Evolutionary conservation across 768 basidiomycete genomes (phyloP), one percentile per base, ranked within the genome.

Genomic region (Suillus alpinus): DNA sequence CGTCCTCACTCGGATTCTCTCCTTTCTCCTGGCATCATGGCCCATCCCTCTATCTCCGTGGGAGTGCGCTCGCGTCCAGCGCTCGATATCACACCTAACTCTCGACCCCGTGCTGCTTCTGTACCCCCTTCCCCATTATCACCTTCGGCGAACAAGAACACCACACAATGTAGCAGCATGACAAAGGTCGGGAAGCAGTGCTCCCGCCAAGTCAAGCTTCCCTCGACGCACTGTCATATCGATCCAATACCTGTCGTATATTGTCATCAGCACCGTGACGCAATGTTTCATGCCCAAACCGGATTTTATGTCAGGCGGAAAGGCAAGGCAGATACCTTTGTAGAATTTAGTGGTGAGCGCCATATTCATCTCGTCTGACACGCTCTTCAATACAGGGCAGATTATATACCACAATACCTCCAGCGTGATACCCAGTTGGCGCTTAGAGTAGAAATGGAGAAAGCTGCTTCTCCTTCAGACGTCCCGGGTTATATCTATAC

Each of bases 401-500:
- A 83, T 64, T 92, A 86, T 81, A 87, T 93, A 65, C 87, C 89
- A 8, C 63, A 71, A 29, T 90, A 91, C 69, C 71, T 93, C 40
- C 80, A 82, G 57, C 62, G 69, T 6, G 82, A 85, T 57, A 89
- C 91, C 32, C 85, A 86, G 66, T 76, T 81, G 34, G 80, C 85
- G 2, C 70, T 87, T 39, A 76, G 79, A 60, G 70, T 71, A 31
- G 82, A 83, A 68, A 87, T 87, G 84, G 78, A 78, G 63, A 82
- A 81, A 44, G 68, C 80, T 12, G 77, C 76, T 4, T 83, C 89
- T 4, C 60, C 67, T 3, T 80, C 82, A 9, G 91, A 94, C 64
- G 81, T 79, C 20, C 76, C 82, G 5, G 92, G 92, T 0, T 92
- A 89, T 66, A 93, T 94, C 55, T 94, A 94, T 65, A 83, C 85